A percentile compares a stretch with the other conserved stretches of the same genome.
Conservation (phyloP, 345 rosid genomes). For the Laguncularia racemosa region DNA sequence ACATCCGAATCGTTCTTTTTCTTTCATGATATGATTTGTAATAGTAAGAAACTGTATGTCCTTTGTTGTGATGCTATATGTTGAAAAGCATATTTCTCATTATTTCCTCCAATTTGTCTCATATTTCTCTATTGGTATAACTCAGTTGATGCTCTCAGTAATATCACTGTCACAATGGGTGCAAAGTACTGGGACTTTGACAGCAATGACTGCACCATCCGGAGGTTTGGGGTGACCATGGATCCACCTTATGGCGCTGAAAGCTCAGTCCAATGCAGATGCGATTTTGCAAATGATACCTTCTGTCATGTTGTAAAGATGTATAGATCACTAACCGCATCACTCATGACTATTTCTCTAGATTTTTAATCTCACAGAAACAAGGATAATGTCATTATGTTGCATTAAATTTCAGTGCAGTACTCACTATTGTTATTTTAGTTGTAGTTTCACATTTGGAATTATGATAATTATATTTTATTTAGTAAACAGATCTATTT, state of each 20-base stretch:
- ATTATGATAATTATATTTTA: no score
- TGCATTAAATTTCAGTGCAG: no score
- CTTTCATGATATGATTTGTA: background rate
- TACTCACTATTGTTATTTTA: no score
- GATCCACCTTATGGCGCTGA: constrained; percentile 11
- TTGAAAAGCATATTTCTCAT: background rate
- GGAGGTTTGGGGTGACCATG: constrained; percentile 13
- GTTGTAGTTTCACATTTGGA: no score
- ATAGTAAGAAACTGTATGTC: background rate
- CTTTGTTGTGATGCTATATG: no score
- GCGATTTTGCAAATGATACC: constrained; percentile 22
- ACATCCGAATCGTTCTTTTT: background rate
- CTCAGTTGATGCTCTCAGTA: constrained; percentile 42
- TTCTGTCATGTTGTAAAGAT: constrained; percentile 26
- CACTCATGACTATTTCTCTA: background rate
- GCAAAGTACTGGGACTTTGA: constrained; percentile 39
- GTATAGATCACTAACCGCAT: no score
- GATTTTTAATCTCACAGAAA: no score
- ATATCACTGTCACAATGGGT: constrained; percentile 42
- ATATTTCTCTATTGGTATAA: background rate
- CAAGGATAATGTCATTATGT: no score
- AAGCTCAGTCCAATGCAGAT: constrained; percentile 23
- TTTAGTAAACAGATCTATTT: no score
- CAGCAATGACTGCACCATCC: constrained; percentile 28
- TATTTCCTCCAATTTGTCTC: background rate